Base-by-base conservation (phyloP, 108 stramenopile genomes). In the Bacterosira constricta region DNA sequence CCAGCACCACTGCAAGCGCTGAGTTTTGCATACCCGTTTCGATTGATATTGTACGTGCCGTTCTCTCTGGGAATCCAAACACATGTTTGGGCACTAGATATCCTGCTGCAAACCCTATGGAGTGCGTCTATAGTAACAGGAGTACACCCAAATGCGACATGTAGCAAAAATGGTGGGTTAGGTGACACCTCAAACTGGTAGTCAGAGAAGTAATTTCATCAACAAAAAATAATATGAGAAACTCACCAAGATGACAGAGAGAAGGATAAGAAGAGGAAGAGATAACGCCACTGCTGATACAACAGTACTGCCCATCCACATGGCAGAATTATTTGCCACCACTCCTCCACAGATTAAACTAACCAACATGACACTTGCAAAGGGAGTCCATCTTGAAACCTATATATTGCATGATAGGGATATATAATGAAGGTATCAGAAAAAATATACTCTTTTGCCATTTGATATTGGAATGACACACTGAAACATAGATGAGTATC, bases 21-120 rank as follows among this genome's bases (percentile, higher is more conserved):
- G 87, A 88, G 58, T 98, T 98, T 71, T 98, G 96, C 97, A 98
- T 98, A 1, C 97, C 96, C 4, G 93, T 92, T 67, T 97, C 94
- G 62, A 98, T 98, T 15, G 91, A 93, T 44, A 97, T 86, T 0
- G 97, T 97, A 23, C 95, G 73, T 7, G 85, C 60, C 10, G 90
- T 89, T 30, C 54, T 73, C 75, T 85, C 85, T 21, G 75, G 42
- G 38, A 86, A 87, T 17, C 86, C 84, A 21, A 87, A 61, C 15
- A 79, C 59, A 4, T 49, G 35, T 31, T 76, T 61, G 3, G 96
- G 90, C 5, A 91, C 75, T 8, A 67, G 41, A 53, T 93, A 96
- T 18, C 97, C 96, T 20, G 79, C 67, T 26, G 80, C 73, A 77
- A 98, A 98, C 26, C 97, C 96, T 18, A 91, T 9, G 8, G 83